phyloP scores from a whole-genome alignment of 2,329 filamentous ascomycete species.

The Ceratocystiopsis minuta region DNA sequence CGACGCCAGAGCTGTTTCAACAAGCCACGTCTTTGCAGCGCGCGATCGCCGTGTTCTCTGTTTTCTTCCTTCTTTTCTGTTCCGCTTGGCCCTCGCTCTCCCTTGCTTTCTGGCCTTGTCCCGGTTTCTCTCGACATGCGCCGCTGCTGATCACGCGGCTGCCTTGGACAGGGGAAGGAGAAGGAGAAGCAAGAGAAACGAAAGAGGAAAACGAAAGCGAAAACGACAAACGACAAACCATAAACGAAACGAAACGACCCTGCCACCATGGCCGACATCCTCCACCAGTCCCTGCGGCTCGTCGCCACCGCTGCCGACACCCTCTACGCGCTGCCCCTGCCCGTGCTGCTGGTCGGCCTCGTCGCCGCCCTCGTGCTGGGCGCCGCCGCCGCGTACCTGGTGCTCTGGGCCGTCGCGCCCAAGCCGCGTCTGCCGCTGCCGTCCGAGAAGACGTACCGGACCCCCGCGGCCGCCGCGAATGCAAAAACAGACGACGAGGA shows the following conservation, averaged over 20 bases:
- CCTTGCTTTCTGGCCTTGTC: neutral
- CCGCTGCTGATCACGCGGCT: slow-evolving; percentile 1
- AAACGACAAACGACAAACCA: neutral
- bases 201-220: neutral
- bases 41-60: neutral
- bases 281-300: neutral
- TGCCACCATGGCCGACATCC: slow-evolving; percentile 4
- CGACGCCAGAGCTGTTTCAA: too few species aligned
- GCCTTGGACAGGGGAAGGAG: neutral
- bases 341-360: slow-evolving; percentile 7
- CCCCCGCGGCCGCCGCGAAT: slow-evolving; percentile 19
- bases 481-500: slow-evolving; percentile 20
- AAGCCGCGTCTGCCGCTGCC: slow-evolving; percentile 54
- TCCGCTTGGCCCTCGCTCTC: too few species aligned
- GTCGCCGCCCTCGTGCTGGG: slow-evolving; percentile 1
- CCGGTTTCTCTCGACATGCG: slow-evolving; percentile 1
- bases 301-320: slow-evolving; percentile 1
- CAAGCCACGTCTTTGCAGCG: too few species aligned
- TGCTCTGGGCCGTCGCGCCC: slow-evolving; percentile 61
- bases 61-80: neutral
- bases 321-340: slow-evolving; percentile 3
- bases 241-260: neutral
- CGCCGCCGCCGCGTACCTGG: slow-evolving; percentile 30
- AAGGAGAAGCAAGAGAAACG: neutral
- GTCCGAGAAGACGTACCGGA: slow-evolving; percentile 75